Conservation (phyloP, 768 basidiomycete genomes). For the Mycena kentingensis region DNA sequence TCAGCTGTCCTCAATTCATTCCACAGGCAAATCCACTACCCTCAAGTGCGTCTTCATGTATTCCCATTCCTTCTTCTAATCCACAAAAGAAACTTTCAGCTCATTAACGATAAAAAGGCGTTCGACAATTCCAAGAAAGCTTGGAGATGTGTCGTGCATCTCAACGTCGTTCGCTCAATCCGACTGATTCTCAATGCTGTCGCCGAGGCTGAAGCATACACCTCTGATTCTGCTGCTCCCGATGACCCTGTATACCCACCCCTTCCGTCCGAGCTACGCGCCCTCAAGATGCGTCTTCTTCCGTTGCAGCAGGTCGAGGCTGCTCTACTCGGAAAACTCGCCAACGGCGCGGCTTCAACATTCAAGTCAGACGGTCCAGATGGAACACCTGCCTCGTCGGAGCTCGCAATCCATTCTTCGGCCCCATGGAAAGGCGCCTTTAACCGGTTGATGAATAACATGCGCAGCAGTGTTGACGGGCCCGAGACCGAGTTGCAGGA, state of each 20-base stretch:
- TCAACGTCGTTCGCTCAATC: slow-evolving; percentile 52
- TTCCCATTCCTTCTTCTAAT: not conserved
- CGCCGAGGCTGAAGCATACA: slow-evolving; percentile 21
- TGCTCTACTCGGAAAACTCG: slow-evolving; percentile 48
- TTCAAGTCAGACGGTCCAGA: slow-evolving; percentile 6
- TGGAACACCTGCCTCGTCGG: slow-evolving; percentile 16
- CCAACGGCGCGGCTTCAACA: slow-evolving; percentile 35
- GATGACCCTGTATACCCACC: slow-evolving; percentile 33
- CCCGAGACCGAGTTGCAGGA: slow-evolving; percentile 35
- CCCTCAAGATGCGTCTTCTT: slow-evolving; percentile 50
- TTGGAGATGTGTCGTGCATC: slow-evolving; percentile 52
- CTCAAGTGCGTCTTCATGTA: slow-evolving; percentile 49
- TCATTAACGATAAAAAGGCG: slow-evolving; percentile 46
- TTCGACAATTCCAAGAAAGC: slow-evolving; percentile 30
- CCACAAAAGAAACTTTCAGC: slow-evolving; percentile 31
- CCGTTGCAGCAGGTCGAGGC: slow-evolving; percentile 56
- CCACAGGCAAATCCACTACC: slow-evolving; percentile 57
- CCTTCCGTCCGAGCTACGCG: slow-evolving; percentile 40
- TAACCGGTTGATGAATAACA: slow-evolving; percentile 31
- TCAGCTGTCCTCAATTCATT: not conserved
- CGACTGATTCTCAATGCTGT: slow-evolving; percentile 41
- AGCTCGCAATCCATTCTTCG: slow-evolving; percentile 38
- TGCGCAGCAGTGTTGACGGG: slow-evolving; percentile 31
- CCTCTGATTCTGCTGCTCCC: slow-evolving; percentile 10
- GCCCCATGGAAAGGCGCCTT: slow-evolving; percentile 40